A percentile compares a stretch with the other conserved stretches of the same genome.
Evolutionary conservation across 148 eudicot species (phyloP).

Genomic region (Vaccinium vitisidaea): DNA sequence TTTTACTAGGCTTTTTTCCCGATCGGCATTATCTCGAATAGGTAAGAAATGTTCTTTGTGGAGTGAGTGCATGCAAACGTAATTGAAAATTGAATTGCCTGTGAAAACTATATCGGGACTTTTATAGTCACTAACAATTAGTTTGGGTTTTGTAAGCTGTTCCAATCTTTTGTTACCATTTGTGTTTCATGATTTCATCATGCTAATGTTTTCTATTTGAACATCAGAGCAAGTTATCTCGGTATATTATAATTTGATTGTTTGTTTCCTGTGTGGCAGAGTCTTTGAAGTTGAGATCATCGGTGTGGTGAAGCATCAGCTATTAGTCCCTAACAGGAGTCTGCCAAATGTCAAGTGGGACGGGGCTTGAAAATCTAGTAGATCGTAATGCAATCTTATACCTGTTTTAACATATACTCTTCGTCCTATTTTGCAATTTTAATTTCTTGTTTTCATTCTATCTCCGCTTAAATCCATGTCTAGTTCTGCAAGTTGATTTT

Average conservation of each 20-base stretch:
- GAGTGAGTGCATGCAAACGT: neutral
- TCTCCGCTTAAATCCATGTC: neutral
- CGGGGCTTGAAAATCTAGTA: conserved; percentile 81
- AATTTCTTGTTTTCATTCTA: neutral
- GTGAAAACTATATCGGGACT: neutral
- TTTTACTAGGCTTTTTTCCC: neutral
- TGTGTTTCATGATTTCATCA: too few species aligned
- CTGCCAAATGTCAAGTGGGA: conserved; percentile 58
- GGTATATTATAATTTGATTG: neutral
- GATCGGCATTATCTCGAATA: too few species aligned
- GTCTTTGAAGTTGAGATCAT: neutral
- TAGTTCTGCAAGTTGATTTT: neutral
- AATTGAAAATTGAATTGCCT: neutral
- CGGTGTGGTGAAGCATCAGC: conserved; percentile 2
- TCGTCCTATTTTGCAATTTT: neutral
- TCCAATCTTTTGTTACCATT: too few species aligned
- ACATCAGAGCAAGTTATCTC: neutral
- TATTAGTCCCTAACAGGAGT: conserved; percentile 17
- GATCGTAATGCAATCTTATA: conserved; percentile 58
- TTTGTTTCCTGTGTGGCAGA: neutral
- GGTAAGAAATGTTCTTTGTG: neutral
- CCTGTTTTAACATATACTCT: conserved; percentile 7
- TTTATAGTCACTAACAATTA: neutral
- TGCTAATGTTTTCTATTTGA: neutral
- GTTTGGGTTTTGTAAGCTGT: neutral